phyloP scores from a whole-genome alignment of 768 basidiomycete genomes.

The Boletus eberwhitei region DNA sequence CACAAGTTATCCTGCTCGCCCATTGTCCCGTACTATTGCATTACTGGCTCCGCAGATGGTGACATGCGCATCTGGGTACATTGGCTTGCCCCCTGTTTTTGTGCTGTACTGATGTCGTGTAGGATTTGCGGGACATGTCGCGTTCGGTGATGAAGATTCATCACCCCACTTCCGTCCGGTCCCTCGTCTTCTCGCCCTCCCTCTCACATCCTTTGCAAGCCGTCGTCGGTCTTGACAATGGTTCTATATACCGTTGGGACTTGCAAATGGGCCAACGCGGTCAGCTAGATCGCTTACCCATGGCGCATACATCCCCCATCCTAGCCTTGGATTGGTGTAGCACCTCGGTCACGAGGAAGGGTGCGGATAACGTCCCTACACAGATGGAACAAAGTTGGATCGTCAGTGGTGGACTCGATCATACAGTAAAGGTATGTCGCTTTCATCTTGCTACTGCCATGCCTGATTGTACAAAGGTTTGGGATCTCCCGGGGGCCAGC shows the following conservation, averaged over 20 bases:
- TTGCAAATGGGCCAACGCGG: constrained; percentile 74
- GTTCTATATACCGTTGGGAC: constrained; percentile 76
- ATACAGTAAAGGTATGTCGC: constrained; percentile 62
- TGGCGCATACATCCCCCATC: constrained; percentile 72
- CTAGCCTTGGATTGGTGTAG: constrained; percentile 72
- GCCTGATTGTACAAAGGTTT: constrained; percentile 45
- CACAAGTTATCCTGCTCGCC: constrained; percentile 66
- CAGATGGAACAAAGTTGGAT: constrained; percentile 59
- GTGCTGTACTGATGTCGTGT: constrained; percentile 1
- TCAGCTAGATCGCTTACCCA: constrained; percentile 64
- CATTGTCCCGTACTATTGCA: constrained; percentile 66
- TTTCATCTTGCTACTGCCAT: neutral
- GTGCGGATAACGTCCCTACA: constrained; percentile 10
- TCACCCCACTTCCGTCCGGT: constrained; percentile 66
- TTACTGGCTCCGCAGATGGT: constrained; percentile 79
- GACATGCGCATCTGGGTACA: constrained; percentile 78
- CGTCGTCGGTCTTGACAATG: constrained; percentile 65
- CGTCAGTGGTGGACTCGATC: constrained; percentile 75
- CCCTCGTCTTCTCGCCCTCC: constrained; percentile 68
- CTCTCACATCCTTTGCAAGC: constrained; percentile 65
- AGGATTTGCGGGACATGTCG: constrained; percentile 74
- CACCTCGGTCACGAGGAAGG: constrained; percentile 23
- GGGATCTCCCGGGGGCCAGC: constrained; percentile 52
- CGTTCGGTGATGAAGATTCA: constrained; percentile 69
- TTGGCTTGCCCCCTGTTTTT: neutral